Conservation (phyloP, 306 rosid species). For the Hippophae rhamnoides region DNA sequence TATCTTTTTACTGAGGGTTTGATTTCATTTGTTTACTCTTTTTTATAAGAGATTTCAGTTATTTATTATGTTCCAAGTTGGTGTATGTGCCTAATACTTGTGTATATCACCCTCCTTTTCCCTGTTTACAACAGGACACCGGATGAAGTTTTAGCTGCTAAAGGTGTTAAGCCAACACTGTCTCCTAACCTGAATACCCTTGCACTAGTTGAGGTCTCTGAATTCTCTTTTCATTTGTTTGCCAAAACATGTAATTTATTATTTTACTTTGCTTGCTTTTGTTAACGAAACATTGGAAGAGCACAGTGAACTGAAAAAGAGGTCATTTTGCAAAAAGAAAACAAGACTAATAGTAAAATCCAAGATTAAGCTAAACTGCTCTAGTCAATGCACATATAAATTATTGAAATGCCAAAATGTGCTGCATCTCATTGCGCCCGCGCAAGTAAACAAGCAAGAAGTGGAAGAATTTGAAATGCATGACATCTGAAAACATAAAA, state of each 20-base stretch:
- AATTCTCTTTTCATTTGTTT: constrained; percentile 14
- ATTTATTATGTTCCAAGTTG: not conserved
- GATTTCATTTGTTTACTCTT: not conserved
- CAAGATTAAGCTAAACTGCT: no score
- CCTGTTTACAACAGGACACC: constrained; percentile 59
- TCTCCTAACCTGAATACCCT: constrained; percentile 93
- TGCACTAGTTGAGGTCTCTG: constrained; percentile 81
- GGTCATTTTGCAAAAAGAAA: no score
- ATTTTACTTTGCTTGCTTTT: constrained; percentile 6
- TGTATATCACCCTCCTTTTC: not conserved
- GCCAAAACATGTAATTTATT: constrained; percentile 1
- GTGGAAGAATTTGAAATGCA: no score
- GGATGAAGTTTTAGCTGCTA: constrained; percentile 89
- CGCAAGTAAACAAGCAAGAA: no score
- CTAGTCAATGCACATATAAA: no score
- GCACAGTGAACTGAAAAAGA: not conserved
- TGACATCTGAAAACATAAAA: no score
- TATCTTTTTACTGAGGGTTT: not conserved
- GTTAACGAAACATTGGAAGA: constrained; percentile 7
- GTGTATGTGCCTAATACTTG: constrained; percentile 3
- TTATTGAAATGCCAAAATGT: no score
- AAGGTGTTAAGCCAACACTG: constrained; percentile 93
- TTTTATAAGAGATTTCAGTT: not conserved
- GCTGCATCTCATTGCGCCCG: no score
- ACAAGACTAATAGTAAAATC: no score